Percentiles rank a stretch among this genome's conserved stretches.
Evolutionary conservation across 495 filamentous ascomycete genomes (phyloP).

Genomic region (Hapsidospora chrysogenum): DNA sequence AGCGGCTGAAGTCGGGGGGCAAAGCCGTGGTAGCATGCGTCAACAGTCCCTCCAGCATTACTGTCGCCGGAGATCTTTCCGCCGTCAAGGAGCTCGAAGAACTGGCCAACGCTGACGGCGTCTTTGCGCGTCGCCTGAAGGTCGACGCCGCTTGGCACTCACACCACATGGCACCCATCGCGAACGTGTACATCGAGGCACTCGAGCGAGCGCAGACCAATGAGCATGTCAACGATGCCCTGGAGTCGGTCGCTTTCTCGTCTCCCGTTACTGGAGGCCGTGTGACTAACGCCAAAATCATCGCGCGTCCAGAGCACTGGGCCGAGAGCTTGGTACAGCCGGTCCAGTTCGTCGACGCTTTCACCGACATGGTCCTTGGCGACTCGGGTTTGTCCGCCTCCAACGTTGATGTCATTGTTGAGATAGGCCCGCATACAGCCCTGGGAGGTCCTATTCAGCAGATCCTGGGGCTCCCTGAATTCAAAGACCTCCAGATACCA

Average conservation of each 20-base stretch:
- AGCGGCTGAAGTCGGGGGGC: conserved; percentile 4
- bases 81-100: conserved; percentile 18
- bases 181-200: conserved; percentile 15
- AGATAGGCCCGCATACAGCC: conserved; percentile 21
- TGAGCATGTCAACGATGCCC: too few species aligned
- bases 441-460: conserved; percentile 37
- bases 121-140: conserved; percentile 20
- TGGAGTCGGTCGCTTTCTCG: too few species aligned
- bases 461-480: conserved; percentile 17
- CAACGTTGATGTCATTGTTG: conserved; percentile 16
- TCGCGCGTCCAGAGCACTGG: conserved; percentile 23
- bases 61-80: conserved; percentile 22
- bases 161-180: conserved; percentile 23
- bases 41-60: conserved; percentile 29
- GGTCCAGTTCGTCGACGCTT: conserved; percentile 25
- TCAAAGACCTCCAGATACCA: neutral
- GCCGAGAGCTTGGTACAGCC: conserved; percentile 23
- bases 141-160: conserved; percentile 28
- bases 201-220: neutral
- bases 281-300: neutral
- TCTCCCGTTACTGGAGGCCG: conserved; percentile 3
- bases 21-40: conserved; percentile 24
- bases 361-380: conserved; percentile 12
- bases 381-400: conserved; percentile 5
- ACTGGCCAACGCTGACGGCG: conserved; percentile 10